A percentile compares a stretch with the other conserved stretches of the same genome.
Evolutionary conservation across 176 grass and related monocot species (phyloP).

Genomic region (Triticum timopheevii): DNA sequence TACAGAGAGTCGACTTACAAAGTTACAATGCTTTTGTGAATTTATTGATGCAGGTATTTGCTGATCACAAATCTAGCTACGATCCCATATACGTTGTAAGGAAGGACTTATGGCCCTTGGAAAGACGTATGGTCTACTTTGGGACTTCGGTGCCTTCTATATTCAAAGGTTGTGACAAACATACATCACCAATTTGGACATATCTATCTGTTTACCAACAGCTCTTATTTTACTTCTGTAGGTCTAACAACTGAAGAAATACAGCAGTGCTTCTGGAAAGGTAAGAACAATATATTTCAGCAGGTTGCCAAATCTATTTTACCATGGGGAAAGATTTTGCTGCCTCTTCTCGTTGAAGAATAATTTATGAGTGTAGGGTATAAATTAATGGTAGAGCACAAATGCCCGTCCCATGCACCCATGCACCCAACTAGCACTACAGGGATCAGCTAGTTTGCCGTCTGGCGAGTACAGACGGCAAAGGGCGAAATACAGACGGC

Average conservation of each 20-base stretch:
- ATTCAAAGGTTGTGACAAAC: slow-evolving; percentile 59
- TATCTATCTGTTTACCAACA: slow-evolving; percentile 25
- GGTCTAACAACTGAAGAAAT: slow-evolving; percentile 84
- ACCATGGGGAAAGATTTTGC: background rate
- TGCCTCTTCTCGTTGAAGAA: slow-evolving; percentile 11
- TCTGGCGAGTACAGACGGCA: no score
- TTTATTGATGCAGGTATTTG: slow-evolving; percentile 72
- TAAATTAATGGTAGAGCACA: background rate
- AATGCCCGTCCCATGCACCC: background rate
- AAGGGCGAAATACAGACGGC: no score
- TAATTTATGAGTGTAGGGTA: slow-evolving; percentile 4
- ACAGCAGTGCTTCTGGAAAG: slow-evolving; percentile 98
- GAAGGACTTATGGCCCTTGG: slow-evolving; percentile 71
- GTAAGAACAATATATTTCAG: slow-evolving; percentile 42
- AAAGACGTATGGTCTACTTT: slow-evolving; percentile 79
- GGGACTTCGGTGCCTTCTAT: slow-evolving; percentile 84
- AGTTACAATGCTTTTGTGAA: background rate
- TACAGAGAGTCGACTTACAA: slow-evolving; percentile 26
- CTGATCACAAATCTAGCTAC: slow-evolving; percentile 73
- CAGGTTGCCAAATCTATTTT: background rate
- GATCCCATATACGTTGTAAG: slow-evolving; percentile 67
- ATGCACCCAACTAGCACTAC: no score
- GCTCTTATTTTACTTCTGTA: slow-evolving; percentile 44
- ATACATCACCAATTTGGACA: slow-evolving; percentile 21
- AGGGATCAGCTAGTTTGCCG: no score